Base-by-base conservation (phyloP, 306 rosid genomes). In the Herpetospermum pedunculosum region DNA sequence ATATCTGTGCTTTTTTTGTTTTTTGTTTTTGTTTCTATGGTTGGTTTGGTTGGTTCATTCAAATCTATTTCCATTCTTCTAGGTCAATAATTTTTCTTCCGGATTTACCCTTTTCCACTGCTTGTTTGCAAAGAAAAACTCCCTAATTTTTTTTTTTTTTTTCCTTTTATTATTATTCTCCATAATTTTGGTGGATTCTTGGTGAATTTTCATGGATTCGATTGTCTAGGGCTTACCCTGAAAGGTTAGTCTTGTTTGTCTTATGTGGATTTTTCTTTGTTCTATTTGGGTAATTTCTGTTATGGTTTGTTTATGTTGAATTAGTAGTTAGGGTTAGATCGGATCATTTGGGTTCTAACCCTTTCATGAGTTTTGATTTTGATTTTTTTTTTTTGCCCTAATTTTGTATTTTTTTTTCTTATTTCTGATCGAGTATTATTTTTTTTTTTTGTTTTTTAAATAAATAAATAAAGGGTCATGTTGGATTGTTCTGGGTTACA, bases 91-190 rank as follows among this genome's bases (percentile, higher is more conserved):
- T 32, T 58, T 67, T 68, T 71, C 18, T 77, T 63, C 83, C 89
- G 12, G 75, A 80, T 83, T 76, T 85, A 63, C 89, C 83, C 89
- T 74, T 76, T 65, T 77, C 68, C 75, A 68, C 54, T 44, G 19
- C 40, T 43, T 6, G 73, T 21, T 15, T 70, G 74, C 52, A 16
- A 16, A 9, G 43, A 47, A 29, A 46, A 28, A 25, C 1, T n/a
- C 30, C 8, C 55, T 19, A 26, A 25, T 71, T 48, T 29, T 26
- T 70, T 14, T 63, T 28, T 3, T 14, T 63, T 28, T 15, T 30
- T 35, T 13, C n/a, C n/a, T n/a, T n/a, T 46, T 6, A 25, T 40
- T 21, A 8, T 18, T 49, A 30, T 53, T 73, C 76, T 32, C 11
- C 21, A 6, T 8, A 52, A 73, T 37, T 73, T 73, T 25, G 34